phyloP scores from a whole-genome alignment of 352 stramenopile species.

The Halophytophthora batemanensis region DNA sequence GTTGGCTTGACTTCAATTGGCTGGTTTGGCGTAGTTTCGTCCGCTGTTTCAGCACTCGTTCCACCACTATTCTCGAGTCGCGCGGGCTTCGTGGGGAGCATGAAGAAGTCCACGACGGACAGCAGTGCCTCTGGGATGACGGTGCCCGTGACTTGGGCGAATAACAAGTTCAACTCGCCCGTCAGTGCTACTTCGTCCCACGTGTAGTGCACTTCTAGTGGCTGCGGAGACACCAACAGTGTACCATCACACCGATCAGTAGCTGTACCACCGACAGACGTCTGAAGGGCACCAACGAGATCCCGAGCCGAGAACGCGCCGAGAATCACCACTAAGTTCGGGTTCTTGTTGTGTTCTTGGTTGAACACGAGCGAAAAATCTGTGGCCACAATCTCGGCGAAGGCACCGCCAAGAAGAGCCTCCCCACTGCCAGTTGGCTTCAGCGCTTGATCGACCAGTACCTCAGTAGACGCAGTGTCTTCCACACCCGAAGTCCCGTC shows the following conservation, averaged over 20 bases:
- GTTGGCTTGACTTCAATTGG: constrained; percentile 3
- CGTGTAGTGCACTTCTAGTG: constrained; percentile 48
- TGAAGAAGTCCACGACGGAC: constrained; percentile 51
- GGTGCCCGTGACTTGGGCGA: constrained; percentile 49
- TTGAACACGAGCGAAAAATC: constrained; percentile 35
- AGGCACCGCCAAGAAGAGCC: constrained; percentile 4
- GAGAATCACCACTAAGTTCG: constrained; percentile 38
- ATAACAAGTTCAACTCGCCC: constrained; percentile 47
- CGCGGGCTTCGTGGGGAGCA: constrained; percentile 27
- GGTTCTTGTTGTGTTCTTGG: constrained; percentile 42
- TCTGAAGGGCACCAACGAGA: constrained; percentile 25
- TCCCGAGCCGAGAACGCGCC: constrained; percentile 38
- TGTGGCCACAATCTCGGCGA: constrained; percentile 29
- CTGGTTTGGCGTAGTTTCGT: neutral
- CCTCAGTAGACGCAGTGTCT: constrained; percentile 6
- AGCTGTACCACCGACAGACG: constrained; percentile 1
- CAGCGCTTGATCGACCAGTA: constrained; percentile 12
- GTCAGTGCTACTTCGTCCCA: constrained; percentile 47
- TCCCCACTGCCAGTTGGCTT: neutral
- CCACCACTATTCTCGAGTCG: neutral
- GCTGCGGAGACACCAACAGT: constrained; percentile 39
- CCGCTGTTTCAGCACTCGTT: neutral
- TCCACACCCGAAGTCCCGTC: constrained; percentile 9
- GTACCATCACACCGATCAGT: constrained; percentile 10
- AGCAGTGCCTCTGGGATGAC: constrained; percentile 51